Evolutionary conservation across 495 filamentous ascomycete genomes (phyloP).

Genomic region (Daldinia loculata): DNA sequence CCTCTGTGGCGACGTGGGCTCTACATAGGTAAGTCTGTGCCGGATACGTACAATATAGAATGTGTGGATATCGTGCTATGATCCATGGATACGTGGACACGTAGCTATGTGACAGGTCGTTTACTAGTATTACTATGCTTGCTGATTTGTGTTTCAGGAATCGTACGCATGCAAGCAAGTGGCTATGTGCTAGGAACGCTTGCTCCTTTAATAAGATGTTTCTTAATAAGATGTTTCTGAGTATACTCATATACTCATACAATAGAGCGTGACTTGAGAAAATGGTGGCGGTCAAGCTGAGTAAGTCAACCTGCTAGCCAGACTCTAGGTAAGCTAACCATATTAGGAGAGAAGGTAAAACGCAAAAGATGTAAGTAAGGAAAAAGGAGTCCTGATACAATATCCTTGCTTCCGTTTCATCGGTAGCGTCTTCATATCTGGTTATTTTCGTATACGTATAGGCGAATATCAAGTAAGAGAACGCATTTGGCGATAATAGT

Average conservation of each 20-base stretch:
- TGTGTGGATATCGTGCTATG: constrained; percentile 18
- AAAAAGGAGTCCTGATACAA: background rate
- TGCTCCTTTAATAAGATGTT: constrained; percentile 6
- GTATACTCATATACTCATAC: background rate
- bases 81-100: constrained; percentile 2
- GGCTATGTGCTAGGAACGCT: constrained; percentile 5
- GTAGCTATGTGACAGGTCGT: constrained; percentile 38
- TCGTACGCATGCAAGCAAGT: constrained; percentile 7
- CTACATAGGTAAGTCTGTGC: background rate
- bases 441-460: too few species aligned
- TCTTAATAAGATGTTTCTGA: background rate
- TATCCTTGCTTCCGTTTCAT: too few species aligned
- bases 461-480: too few species aligned
- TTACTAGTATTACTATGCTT: constrained; percentile 25
- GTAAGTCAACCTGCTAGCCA: background rate
- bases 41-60: background rate
- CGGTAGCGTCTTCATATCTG: too few species aligned
- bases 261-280: background rate
- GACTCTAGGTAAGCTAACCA: background rate
- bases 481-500: too few species aligned
- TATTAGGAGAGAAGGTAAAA: background rate
- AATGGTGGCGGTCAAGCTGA: background rate
- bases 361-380: background rate
- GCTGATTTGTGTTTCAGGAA: constrained; percentile 19
- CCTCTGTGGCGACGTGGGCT: background rate